phyloP scores from a whole-genome alignment of 2,329 filamentous ascomycete genomes.

The Ascosphaera apis region DNA sequence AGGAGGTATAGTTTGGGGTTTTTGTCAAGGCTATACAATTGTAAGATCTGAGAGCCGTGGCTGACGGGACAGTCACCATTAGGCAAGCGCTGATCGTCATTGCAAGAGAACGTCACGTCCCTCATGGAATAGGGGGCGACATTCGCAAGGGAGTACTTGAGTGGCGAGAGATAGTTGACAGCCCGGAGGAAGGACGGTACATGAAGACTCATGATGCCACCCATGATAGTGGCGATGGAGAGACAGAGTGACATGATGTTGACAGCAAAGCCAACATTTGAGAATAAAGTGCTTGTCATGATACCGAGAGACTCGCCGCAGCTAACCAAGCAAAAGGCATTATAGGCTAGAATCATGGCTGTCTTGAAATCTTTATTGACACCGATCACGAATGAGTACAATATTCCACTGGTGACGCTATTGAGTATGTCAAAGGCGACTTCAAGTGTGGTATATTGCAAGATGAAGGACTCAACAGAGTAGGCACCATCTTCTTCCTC shows the following conservation, averaged over 20 bases:
- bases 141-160: slow-evolving; percentile 46
- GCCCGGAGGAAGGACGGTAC: slow-evolving; percentile 42
- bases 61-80: slow-evolving; percentile 40
- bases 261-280: slow-evolving; percentile 52
- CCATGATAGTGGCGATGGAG: slow-evolving; percentile 47
- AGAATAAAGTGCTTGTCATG: slow-evolving; percentile 56
- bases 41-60: slow-evolving; percentile 42
- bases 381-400: slow-evolving; percentile 41
- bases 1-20: slow-evolving; percentile 38
- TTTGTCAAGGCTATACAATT: slow-evolving; percentile 42
- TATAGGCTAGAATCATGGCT: slow-evolving; percentile 45
- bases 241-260: slow-evolving; percentile 49
- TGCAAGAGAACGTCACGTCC: slow-evolving; percentile 40
- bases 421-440: slow-evolving; percentile 47
- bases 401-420: slow-evolving; percentile 39
- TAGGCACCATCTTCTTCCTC: slow-evolving; percentile 56
- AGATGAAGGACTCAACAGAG: slow-evolving; percentile 44
- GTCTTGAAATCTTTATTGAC: slow-evolving; percentile 38
- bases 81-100: slow-evolving; percentile 32
- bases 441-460: slow-evolving; percentile 47
- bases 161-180: slow-evolving; percentile 48
- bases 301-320: slow-evolving; percentile 58
- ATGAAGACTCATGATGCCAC: slow-evolving; percentile 45
- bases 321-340: slow-evolving; percentile 48
- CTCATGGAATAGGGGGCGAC: slow-evolving; percentile 42